Evolutionary conservation across 768 basidiomycete genomes (phyloP).

Genomic region (Hericium rajendrae): DNA sequence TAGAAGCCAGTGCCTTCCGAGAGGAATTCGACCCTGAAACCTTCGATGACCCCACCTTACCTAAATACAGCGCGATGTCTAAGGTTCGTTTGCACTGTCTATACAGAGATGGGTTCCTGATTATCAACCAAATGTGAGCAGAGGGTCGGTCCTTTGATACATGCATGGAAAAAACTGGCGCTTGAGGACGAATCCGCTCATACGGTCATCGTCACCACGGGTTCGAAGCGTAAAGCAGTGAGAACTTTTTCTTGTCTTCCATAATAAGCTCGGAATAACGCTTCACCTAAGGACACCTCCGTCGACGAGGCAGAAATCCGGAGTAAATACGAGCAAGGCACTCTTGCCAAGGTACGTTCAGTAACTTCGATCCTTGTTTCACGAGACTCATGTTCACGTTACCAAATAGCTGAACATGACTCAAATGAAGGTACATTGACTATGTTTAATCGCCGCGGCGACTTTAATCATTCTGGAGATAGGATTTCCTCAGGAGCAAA

Average conservation of each 20-base stretch:
- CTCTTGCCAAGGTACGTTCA: constrained; percentile 52
- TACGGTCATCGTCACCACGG: constrained; percentile 34
- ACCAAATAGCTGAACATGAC: constrained; percentile 56
- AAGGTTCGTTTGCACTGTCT: constrained; percentile 39
- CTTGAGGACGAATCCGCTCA: constrained; percentile 55
- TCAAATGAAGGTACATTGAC: constrained; percentile 57
- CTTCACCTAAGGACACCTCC: constrained; percentile 39
- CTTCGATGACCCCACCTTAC: constrained; percentile 77
- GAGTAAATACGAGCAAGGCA: constrained; percentile 49
- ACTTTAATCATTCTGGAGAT: constrained; percentile 3
- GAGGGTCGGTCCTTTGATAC: constrained; percentile 51
- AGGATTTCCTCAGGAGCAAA: constrained; percentile 72
- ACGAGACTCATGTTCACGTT: constrained; percentile 3
- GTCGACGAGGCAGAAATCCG: constrained; percentile 69
- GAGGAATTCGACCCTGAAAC: constrained; percentile 74
- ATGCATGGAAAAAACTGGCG: constrained; percentile 61
- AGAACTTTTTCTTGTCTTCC: constrained; percentile 18
- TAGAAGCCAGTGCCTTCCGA: constrained; percentile 88
- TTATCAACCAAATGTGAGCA: background rate
- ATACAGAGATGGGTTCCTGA: no score
- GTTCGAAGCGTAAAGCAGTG: constrained; percentile 68
- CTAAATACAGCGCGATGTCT: constrained; percentile 70
- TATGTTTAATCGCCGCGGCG: background rate
- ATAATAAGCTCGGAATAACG: background rate
- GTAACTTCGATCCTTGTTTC: background rate